Percentiles rank a stretch among this genome's conserved stretches.
phyloP scores from a whole-genome alignment of 2,329 filamentous ascomycete species.

The Fusarium burgessii region DNA sequence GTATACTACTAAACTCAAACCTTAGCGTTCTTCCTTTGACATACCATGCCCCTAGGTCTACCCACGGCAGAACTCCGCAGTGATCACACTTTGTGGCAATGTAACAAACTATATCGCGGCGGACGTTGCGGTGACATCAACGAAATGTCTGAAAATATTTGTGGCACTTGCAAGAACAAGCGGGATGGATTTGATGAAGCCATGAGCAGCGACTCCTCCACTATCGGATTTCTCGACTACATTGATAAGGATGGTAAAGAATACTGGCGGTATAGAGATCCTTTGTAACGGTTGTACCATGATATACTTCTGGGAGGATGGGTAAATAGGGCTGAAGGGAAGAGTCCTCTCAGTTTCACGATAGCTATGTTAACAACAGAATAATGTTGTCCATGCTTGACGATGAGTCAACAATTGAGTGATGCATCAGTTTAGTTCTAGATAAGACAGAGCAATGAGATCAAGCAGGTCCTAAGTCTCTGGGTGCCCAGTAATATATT shows the following conservation, averaged over 20 bases:
- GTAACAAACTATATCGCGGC: not conserved
- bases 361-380: not conserved
- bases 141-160: not conserved
- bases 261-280: not conserved
- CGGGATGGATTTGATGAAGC: not conserved
- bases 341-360: not conserved
- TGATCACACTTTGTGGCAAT: constrained; percentile 5
- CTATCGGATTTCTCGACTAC: not conserved
- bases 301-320: too few species aligned
- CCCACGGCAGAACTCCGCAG: not conserved
- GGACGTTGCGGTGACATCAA: not conserved
- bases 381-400: not conserved
- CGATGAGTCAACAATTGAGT: too few species aligned
- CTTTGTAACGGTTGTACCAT: not conserved
- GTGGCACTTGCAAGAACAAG: not conserved
- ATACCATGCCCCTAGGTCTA: too few species aligned
- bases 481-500: too few species aligned
- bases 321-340: not conserved
- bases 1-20: too few species aligned
- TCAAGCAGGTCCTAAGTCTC: too few species aligned
- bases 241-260: not conserved
- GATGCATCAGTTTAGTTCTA: too few species aligned
- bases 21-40: too few species aligned
- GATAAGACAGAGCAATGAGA: too few species aligned
- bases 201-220: not conserved